A percentile compares a stretch with the other conserved stretches of the same genome.
phyloP scores from a whole-genome alignment of 108 stramenopile species.

The Skeletonema marinoi region DNA sequence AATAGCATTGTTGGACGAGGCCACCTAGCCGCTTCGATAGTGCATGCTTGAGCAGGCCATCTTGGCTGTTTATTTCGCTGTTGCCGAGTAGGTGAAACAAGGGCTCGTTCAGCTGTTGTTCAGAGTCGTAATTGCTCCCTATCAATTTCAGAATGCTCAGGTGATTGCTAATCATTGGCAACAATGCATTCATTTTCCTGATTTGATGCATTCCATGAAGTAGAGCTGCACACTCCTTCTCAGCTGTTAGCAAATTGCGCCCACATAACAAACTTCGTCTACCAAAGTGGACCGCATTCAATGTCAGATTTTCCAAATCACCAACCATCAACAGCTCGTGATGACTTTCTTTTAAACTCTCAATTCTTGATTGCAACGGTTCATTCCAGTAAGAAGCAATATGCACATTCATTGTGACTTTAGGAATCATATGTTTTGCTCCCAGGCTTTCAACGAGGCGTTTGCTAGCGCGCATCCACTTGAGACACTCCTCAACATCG shows the following conservation, averaged over 20 bases:
- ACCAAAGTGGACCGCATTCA: background rate
- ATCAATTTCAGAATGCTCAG: background rate
- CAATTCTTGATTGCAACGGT: constrained; percentile 1
- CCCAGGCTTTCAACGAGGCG: constrained; percentile 9
- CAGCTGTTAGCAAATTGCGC: background rate
- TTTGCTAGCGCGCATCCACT: background rate
- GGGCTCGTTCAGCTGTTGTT: background rate
- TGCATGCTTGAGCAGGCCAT: background rate
- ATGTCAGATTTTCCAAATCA: background rate
- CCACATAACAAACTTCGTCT: background rate
- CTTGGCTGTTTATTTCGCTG: background rate
- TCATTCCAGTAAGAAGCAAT: background rate
- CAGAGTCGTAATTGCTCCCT: background rate
- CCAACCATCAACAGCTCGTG: constrained; percentile 1
- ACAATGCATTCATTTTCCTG: background rate
- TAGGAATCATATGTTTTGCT: constrained; percentile 1
- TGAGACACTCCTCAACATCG: constrained; percentile 15
- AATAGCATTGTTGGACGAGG: background rate
- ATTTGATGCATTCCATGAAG: background rate
- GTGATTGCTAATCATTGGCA: background rate
- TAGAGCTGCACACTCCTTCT: constrained; percentile 9
- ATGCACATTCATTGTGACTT: background rate
- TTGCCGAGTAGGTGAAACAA: background rate
- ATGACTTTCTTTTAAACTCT: background rate
- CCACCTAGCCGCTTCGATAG: background rate